Conservation (phyloP, 176 grass and related monocot species). For the Oryza longistaminata region DNA sequence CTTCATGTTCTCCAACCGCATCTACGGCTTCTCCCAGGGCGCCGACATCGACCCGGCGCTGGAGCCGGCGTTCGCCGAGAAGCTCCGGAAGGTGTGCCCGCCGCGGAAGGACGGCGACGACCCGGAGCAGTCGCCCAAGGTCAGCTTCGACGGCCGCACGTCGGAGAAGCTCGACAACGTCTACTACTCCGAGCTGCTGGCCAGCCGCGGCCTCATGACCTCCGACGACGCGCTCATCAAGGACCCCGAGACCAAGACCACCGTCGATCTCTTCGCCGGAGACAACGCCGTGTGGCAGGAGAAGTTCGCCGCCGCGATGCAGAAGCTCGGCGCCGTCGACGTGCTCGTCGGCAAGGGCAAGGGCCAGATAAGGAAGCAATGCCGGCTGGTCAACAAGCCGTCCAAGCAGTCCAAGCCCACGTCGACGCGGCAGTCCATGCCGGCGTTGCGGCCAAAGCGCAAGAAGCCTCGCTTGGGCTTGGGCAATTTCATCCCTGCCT, state of each 20-base stretch:
- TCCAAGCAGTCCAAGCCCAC: neutral
- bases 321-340: conserved; percentile 48
- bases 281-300: conserved; percentile 33
- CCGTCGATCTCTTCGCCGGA: conserved; percentile 30
- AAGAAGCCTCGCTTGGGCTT: neutral
- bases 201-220: conserved; percentile 39
- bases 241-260: conserved; percentile 29
- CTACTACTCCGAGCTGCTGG: conserved; percentile 55
- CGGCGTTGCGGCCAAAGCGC: neutral
- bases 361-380: conserved; percentile 38
- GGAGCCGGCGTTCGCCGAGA: conserved; percentile 8
- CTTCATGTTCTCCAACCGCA: conserved; percentile 50
- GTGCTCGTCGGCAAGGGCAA: conserved; percentile 31
- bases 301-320: conserved; percentile 53
- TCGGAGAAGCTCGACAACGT: conserved; percentile 38
- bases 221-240: conserved; percentile 46
- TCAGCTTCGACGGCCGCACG: conserved; percentile 40
- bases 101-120: neutral
- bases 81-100: conserved; percentile 37
- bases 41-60: conserved; percentile 31
- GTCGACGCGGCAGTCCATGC: neutral
- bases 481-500: neutral
- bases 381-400: conserved; percentile 33
- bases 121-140: conserved; percentile 41
- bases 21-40: conserved; percentile 45